Percentiles rank a stretch among this genome's conserved stretches.
Conservation (phyloP, 805 yeast species). For the Ogataea methylovora region DNA sequence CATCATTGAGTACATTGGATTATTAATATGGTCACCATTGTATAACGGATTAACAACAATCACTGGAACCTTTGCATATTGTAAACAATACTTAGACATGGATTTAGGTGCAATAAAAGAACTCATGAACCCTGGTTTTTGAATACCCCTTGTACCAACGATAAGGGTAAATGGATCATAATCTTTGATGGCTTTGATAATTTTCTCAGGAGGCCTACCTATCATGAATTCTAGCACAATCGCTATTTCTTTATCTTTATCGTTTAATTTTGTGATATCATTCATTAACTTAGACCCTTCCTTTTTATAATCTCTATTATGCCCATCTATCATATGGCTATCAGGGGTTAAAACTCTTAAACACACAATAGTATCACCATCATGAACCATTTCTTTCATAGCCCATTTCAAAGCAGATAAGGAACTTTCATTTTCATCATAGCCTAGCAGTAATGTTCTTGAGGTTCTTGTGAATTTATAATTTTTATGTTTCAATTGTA, state of each 20-base stretch:
- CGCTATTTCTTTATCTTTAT: conserved; percentile 29
- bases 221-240: conserved; percentile 35
- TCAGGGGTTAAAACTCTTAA: conserved; percentile 33
- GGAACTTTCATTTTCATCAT: conserved; percentile 34
- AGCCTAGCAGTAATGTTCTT: conserved; percentile 37
- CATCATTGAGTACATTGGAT: no score
- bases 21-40: conserved; percentile 1
- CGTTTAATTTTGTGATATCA: conserved; percentile 25
- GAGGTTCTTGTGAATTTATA: conserved; percentile 28
- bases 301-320: conserved; percentile 19
- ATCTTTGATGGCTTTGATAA: conserved; percentile 32
- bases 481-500: conserved; percentile 30
- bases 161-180: conserved; percentile 38
- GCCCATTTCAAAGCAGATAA: conserved; percentile 38
- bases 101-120: conserved; percentile 33
- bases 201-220: conserved; percentile 34
- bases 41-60: conserved; percentile 34
- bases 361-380: conserved; percentile 40
- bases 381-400: conserved; percentile 32
- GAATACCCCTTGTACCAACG: conserved; percentile 34
- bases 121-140: conserved; percentile 31
- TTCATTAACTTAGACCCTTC: conserved; percentile 28
- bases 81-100: conserved; percentile 40
- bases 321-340: conserved; percentile 9
- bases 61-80: conserved; percentile 38